Conservation (phyloP, 768 basidiomycete species). For the Candolleomyces efflorescens region DNA sequence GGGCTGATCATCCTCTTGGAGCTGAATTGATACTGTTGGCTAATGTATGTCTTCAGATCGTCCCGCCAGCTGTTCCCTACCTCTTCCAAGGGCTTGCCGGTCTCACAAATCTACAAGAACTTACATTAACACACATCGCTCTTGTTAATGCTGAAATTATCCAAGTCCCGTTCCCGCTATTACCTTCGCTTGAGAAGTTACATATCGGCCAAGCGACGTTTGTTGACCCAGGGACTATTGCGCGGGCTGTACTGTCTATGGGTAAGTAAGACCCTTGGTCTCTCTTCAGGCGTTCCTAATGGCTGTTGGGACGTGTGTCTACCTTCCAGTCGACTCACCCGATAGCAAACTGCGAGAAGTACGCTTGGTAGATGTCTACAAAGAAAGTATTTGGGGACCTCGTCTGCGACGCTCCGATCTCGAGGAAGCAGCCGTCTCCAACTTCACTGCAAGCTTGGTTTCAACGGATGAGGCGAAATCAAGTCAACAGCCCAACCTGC, state of each 20-base stretch:
- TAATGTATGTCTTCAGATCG: slow-evolving; percentile 30
- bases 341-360: slow-evolving; percentile 27
- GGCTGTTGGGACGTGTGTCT: neutral
- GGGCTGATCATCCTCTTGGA: no score
- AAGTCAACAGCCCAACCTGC: no score
- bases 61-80: slow-evolving; percentile 31
- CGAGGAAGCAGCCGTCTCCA: slow-evolving; percentile 25
- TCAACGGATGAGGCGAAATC: no score
- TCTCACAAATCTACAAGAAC: slow-evolving; percentile 41
- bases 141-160: slow-evolving; percentile 17
- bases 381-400: slow-evolving; percentile 55
- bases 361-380: slow-evolving; percentile 49
- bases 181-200: slow-evolving; percentile 37
- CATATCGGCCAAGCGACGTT: slow-evolving; percentile 49
- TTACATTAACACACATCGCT: slow-evolving; percentile 39
- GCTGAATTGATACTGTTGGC: neutral
- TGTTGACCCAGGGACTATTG: slow-evolving; percentile 36
- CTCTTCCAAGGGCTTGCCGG: slow-evolving; percentile 36
- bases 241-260: slow-evolving; percentile 19
- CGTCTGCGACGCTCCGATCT: slow-evolving; percentile 47
- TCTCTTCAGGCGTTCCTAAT: no score
- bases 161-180: slow-evolving; percentile 19
- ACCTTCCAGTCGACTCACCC: slow-evolving; percentile 1
- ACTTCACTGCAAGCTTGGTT: no score
- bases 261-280: neutral